Evolutionary conservation across 805 yeast genomes (phyloP).

Genomic region (Geotrichum ghanense): DNA sequence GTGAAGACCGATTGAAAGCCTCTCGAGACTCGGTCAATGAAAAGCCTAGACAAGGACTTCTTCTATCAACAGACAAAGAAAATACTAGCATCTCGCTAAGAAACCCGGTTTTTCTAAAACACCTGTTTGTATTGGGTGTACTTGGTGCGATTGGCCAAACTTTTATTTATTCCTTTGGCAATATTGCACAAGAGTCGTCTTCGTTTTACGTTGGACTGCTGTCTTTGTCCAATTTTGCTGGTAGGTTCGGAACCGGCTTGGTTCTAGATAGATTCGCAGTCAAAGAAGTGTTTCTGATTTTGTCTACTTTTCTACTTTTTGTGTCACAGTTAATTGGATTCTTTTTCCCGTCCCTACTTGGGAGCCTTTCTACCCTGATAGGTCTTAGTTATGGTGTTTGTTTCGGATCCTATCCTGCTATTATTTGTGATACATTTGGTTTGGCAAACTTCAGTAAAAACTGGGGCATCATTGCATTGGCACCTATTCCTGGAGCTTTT

Average conservation of each 20-base stretch:
- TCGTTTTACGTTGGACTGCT: constrained; percentile 59
- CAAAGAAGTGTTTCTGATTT: constrained; percentile 42
- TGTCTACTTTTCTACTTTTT: constrained; percentile 39
- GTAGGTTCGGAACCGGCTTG: constrained; percentile 52
- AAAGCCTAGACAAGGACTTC: constrained; percentile 4
- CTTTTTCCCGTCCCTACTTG: constrained; percentile 29
- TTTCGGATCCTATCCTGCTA: constrained; percentile 60
- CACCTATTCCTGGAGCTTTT: constrained; percentile 53
- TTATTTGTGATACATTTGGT: constrained; percentile 62
- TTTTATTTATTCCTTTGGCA: constrained; percentile 61
- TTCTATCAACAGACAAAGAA: constrained; percentile 3
- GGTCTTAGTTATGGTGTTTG: constrained; percentile 62
- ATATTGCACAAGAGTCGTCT: constrained; percentile 41
- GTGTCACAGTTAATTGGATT: constrained; percentile 41
- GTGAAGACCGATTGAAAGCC: constrained; percentile 7
- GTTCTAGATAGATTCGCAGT: constrained; percentile 43
- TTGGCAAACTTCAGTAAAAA: constrained; percentile 52
- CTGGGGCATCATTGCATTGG: constrained; percentile 60
- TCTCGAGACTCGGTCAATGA: background rate
- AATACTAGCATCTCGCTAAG: constrained; percentile 11
- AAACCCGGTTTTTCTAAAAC: constrained; percentile 16
- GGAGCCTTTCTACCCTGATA: constrained; percentile 42
- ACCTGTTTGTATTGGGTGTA: constrained; percentile 32
- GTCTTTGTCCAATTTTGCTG: constrained; percentile 54
- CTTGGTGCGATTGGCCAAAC: constrained; percentile 58